Evolutionary conservation across 1,284 basidiomycete genomes (phyloP), one percentile per base, ranked within the genome.

Genomic region (Microbotryum lychnidis-dioicae): DNA sequence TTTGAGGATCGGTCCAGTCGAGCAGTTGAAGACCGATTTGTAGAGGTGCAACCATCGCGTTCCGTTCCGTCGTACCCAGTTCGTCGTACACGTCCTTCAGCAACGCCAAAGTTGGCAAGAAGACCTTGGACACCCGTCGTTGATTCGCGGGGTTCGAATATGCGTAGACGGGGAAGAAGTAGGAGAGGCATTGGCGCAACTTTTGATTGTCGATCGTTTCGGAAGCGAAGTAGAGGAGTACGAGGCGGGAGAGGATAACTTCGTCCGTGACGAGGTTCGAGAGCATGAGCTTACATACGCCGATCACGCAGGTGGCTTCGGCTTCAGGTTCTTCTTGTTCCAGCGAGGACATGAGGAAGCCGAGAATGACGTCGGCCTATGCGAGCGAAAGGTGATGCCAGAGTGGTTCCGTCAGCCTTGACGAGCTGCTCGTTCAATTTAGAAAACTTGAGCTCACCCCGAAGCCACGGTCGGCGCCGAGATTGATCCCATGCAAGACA

Each of bases 101-200:
- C 56, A 86, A 80, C 50, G 85, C 81, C 62, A 89, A 87, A 2
- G 87, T 81, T 12, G 83, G 77, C n/a, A 90, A 76, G 73, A 92
- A 87, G 56, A 91, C 83, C 89, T 84, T 81, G 70, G 85, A 80
- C 94, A 69, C 84, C 27, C 84, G 79, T 14, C 81, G 77, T 77
- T 97, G 93, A 73, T 97, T 94, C 20, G 75, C 76, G 2, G 84
- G 76, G 0, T 87, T 87, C 1, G 91, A 90, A 74, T 89, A 93
- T 75, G 89, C 91, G 74, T 90, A 97, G 0, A 92, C 86, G 0
- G 92, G 91, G 77, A 98, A 86, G 80, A 97, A 97, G 77, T 97
- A 97, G 21, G 91, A 87, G 29, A 98, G 78, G 73, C 92, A 97
- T 76, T 97, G 94, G 58, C 91, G 80, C 33, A 97, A 78, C 65